Evolutionary conservation across 495 filamentous ascomycete genomes (phyloP).

Genomic region (Xanthoparmelia taractica): DNA sequence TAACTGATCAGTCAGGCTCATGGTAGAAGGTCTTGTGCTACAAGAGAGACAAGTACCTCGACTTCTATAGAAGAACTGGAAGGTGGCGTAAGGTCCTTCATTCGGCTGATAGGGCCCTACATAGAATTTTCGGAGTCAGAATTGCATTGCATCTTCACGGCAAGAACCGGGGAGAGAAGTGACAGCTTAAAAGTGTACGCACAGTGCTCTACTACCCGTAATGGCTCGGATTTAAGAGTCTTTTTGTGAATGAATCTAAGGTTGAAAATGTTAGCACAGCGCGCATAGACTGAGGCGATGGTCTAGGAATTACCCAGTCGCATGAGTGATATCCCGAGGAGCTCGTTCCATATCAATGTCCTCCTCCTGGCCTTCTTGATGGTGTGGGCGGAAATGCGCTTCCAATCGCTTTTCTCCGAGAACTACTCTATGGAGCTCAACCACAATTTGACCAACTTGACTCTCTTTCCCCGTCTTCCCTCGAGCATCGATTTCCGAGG

Average conservation of each 20-base stretch:
- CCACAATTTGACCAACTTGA: constrained; percentile 27
- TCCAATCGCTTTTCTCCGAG: constrained; percentile 20
- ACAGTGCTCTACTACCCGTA: constrained; percentile 12
- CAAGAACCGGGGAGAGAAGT: not conserved
- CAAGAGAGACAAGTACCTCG: constrained; percentile 15
- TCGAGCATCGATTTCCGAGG: constrained; percentile 11
- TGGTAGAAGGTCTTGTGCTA: not conserved
- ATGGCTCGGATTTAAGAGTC: not conserved
- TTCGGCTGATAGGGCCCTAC: constrained; percentile 9
- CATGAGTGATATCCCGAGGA: constrained; percentile 23
- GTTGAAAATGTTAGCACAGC: not conserved
- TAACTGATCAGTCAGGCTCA: not conserved
- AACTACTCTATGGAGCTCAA: constrained; percentile 25
- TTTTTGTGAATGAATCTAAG: constrained; percentile 7
- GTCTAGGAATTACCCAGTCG: constrained; percentile 1
- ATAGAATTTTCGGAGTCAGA: not conserved
- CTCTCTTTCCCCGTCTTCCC: constrained; percentile 5
- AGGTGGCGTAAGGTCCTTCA: constrained; percentile 24
- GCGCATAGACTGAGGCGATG: not conserved
- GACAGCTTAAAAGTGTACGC: not conserved
- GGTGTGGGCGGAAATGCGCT: constrained; percentile 5
- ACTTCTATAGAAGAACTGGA: constrained; percentile 30
- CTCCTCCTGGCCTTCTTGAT: constrained; percentile 22
- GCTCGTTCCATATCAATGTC: constrained; percentile 13
- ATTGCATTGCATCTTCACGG: not conserved